A percentile compares a stretch with the other conserved stretches of the same genome.
These are phyloP conservation scores for Quillaja saponaria DNA, from an alignment of 306 rosid species.

Conservation along the genomic window DNA sequence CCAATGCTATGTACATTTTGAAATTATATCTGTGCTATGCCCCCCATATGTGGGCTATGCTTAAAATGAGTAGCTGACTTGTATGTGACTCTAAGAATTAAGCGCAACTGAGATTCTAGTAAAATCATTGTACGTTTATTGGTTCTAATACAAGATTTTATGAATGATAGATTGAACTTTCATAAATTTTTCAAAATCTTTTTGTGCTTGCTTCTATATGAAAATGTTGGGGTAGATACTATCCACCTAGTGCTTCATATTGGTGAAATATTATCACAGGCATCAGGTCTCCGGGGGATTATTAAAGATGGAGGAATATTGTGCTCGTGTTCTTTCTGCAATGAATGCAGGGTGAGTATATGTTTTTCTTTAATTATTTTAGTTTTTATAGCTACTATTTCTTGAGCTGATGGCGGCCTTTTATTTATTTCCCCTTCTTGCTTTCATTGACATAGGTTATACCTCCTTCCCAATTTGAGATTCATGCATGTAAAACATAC, in stretches of 20 bases:
- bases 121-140: constrained; percentile 2
- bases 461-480: constrained; percentile 95
- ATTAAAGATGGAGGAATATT: constrained; percentile 83
- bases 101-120: constrained; percentile 3
- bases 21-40: background rate
- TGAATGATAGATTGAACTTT: background rate
- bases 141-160: background rate
- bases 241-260: constrained; percentile 20
- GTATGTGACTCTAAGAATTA: background rate
- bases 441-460: constrained; percentile 52
- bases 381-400: constrained; percentile 25
- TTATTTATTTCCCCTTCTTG: constrained; percentile 29
- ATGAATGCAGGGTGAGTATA: constrained; percentile 73
- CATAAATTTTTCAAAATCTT: constrained; percentile 1
- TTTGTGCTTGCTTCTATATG: background rate
- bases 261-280: constrained; percentile 53
- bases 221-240: background rate
- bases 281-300: constrained; percentile 69
- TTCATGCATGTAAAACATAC: constrained; percentile 90
- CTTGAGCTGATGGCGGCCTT: constrained; percentile 17
- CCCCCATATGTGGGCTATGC: background rate
- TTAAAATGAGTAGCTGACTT: constrained; percentile 10
- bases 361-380: constrained; percentile 16
- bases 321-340: constrained; percentile 77
- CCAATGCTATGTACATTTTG: constrained; percentile 9